Evolutionary conservation across 495 filamentous ascomycete species (phyloP), one percentile per base, ranked within the genome.

Genomic region (Penicillium tannophilum): DNA sequence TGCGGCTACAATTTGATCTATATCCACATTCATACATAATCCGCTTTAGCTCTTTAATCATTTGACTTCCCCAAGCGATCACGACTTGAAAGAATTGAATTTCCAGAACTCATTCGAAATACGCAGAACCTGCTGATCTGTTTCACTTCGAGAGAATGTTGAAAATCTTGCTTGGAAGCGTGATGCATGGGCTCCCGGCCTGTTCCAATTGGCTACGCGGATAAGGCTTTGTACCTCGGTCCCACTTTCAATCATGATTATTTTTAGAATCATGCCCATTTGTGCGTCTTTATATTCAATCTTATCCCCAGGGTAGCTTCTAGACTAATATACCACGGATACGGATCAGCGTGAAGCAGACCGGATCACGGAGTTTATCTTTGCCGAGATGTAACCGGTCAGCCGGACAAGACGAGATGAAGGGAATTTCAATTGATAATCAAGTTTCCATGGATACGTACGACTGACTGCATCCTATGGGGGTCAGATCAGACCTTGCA

Each of bases 141-240:
- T 47, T 28, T 24, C 45, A 24, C 16, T 12, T 47, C 26, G 33
- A 4, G 33, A 36, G 14, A 9, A 47, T 47, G 1, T 26, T 28
- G 19, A 28, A 28, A 28, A 47, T 47, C 45, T 47, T 47, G 45
- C 9, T 28, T 50, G 47, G 47, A 50, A 50, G 12, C 26, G 43
- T 56, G 45, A 41, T 49, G 41, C 35, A 47, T 14, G 12, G n/a
- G 14, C 20, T 26, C 36, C 43, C 54, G 54, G 45, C n/a, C 14
- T 42, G 4, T 48, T 56, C 54, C 45, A 56, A 56, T 56, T 56
- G 54, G 54, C 28, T 26, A n/a, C 10, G 26, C 47, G 24, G 45
- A 12, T 17, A 31, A 26, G 14, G 39, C 39, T 41, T 41, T n/a
- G 33, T 36, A 7, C 16, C 39, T 41, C 39, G 39, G 39, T 41